Conservation (phyloP, 345 rosid genomes). For the Ailanthus altissimus region DNA sequence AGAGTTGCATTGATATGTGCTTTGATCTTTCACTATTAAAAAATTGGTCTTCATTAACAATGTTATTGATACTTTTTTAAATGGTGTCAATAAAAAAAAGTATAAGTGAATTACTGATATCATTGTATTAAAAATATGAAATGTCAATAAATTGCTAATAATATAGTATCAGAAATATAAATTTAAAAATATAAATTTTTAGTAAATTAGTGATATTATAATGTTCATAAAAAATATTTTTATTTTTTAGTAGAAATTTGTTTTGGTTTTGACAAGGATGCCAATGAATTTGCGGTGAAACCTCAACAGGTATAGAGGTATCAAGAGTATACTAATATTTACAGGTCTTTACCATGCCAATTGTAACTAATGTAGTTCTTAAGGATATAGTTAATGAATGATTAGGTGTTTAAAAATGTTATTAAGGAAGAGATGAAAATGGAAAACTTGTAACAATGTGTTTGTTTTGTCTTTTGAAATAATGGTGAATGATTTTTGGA, state of each 20-base stretch:
- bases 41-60: no score
- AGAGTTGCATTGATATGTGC: constrained; percentile 5
- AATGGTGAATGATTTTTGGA: not conserved
- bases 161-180: no score
- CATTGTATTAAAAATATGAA: no score
- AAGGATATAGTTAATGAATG: not conserved
- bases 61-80: no score
- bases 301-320: constrained; percentile 97
- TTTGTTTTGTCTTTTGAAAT: not conserved
- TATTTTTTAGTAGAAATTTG: constrained; percentile 9
- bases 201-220: no score
- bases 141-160: no score
- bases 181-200: no score
- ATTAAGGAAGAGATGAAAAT: not conserved
- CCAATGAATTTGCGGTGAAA: constrained; percentile 96
- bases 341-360: constrained; percentile 55
- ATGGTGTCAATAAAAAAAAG: no score
- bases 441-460: not conserved
- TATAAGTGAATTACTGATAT: no score
- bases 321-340: constrained; percentile 89
- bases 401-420: not conserved
- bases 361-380: not conserved
- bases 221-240: no score
- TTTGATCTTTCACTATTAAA: not conserved
- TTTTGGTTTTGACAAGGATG: constrained; percentile 66